These are phyloP conservation scores for Heliamphora pulchella DNA, from an alignment of 179 eudicot species.

Conservation along the genomic window DNA sequence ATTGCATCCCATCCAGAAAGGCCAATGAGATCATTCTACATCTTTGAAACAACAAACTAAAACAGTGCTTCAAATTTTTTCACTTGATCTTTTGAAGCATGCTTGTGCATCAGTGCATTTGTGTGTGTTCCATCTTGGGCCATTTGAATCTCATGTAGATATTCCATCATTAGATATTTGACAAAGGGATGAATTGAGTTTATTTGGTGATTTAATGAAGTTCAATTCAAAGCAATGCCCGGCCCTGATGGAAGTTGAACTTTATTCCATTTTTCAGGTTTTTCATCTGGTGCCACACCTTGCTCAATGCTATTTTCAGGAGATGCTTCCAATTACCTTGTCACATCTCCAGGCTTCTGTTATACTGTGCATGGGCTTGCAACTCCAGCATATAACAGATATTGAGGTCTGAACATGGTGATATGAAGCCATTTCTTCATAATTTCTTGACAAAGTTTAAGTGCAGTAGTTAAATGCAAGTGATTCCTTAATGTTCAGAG, in stretches of 20 bases:
- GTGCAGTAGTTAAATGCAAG: not conserved
- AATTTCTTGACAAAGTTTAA: not conserved
- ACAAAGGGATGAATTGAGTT: too few species aligned
- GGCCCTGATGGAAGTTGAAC: not conserved
- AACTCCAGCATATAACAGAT: constrained; percentile 44
- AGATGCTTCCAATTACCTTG: constrained; percentile 56
- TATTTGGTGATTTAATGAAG: too few species aligned
- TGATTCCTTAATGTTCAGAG: not conserved
- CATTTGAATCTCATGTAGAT: not conserved
- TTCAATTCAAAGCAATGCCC: too few species aligned
- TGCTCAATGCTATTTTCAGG: constrained; percentile 49
- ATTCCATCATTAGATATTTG: not conserved
- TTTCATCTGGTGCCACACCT: constrained; percentile 33
- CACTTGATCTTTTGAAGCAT: not conserved
- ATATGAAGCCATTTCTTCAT: not conserved
- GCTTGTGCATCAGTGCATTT: not conserved
- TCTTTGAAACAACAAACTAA: too few species aligned
- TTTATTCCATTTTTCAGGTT: constrained; percentile 39
- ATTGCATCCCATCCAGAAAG: too few species aligned
- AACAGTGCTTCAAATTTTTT: not conserved
- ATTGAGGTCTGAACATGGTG: constrained; percentile 42
- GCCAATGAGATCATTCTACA: too few species aligned
- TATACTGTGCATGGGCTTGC: constrained; percentile 75
- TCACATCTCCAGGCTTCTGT: constrained; percentile 68
- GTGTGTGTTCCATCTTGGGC: not conserved